These are phyloP conservation scores for Fusarium caatingaense DNA, from an alignment of 2,329 filamentous ascomycete species.

Conservation along the genomic window DNA sequence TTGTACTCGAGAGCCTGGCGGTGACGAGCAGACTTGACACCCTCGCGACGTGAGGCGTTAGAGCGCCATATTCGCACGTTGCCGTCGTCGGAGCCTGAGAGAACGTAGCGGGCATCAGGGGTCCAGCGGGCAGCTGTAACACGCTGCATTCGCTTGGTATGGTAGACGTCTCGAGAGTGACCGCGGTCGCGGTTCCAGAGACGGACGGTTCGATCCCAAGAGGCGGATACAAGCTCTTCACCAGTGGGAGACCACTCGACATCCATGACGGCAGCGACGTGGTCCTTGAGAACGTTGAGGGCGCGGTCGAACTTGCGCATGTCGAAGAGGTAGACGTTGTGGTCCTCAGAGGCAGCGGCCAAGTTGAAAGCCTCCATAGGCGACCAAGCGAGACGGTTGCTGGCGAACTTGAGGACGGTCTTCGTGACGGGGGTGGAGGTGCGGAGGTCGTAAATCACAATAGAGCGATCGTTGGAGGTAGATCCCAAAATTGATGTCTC, in stretches of 20 bases:
- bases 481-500: slow-evolving; percentile 93
- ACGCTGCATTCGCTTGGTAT: slow-evolving; percentile 97
- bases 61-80: slow-evolving; percentile 89
- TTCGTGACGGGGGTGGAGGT: slow-evolving; percentile 86
- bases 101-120: slow-evolving; percentile 87
- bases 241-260: slow-evolving; percentile 95
- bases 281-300: slow-evolving; percentile 89
- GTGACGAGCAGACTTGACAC: slow-evolving; percentile 86
- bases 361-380: slow-evolving; percentile 98
- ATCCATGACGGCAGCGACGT: slow-evolving; percentile 93
- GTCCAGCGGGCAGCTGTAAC: slow-evolving; percentile 89
- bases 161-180: slow-evolving; percentile 92
- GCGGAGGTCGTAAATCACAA: slow-evolving; percentile 92
- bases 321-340: slow-evolving; percentile 90
- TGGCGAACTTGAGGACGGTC: slow-evolving; percentile 82
- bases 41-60: slow-evolving; percentile 83
- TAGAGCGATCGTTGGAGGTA: slow-evolving; percentile 83
- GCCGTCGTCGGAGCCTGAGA: slow-evolving; percentile 93
- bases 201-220: slow-evolving; percentile 85
- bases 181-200: slow-evolving; percentile 85
- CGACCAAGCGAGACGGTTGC: slow-evolving; percentile 90
- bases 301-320: slow-evolving; percentile 91
- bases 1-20: slow-evolving; percentile 93
- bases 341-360: slow-evolving; percentile 92
- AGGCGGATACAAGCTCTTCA: slow-evolving; percentile 90